Evolutionary conservation across 331 rosid genomes (phyloP).

Genomic region (Quercus lobata): DNA sequence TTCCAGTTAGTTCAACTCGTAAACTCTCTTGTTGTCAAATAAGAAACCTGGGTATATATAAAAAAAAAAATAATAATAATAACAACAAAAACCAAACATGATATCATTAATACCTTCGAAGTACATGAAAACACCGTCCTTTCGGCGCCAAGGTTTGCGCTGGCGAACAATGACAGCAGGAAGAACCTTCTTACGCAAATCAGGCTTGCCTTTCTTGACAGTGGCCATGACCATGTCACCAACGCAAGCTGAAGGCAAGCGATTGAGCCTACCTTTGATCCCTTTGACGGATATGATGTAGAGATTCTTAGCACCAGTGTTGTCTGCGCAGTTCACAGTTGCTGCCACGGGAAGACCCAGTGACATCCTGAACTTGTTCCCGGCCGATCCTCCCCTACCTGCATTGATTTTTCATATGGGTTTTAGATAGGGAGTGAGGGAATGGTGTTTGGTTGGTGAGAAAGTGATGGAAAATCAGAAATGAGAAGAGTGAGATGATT

Average conservation of each 20-base stretch:
- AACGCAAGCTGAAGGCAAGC: slow-evolving; percentile 52
- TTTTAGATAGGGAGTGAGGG: too few relatives aligned
- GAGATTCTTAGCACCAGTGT: slow-evolving; percentile 55
- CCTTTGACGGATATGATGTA: slow-evolving; percentile 59
- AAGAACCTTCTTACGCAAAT: slow-evolving; percentile 55
- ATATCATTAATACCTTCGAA: slow-evolving; percentile 29
- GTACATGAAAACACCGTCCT: slow-evolving; percentile 56
- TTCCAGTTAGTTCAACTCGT: too few relatives aligned
- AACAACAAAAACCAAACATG: neutral
- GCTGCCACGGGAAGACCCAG: slow-evolving; percentile 71
- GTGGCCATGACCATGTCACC: slow-evolving; percentile 65
- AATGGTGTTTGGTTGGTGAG: too few relatives aligned
- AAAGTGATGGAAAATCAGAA: too few relatives aligned
- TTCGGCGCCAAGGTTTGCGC: slow-evolving; percentile 65
- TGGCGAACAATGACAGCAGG: slow-evolving; percentile 57
- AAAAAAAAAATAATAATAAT: neutral
- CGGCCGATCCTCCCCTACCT: slow-evolving; percentile 62
- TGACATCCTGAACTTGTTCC: slow-evolving; percentile 62
- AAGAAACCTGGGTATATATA: neutral
- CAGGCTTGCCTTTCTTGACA: slow-evolving; percentile 62
- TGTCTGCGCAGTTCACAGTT: slow-evolving; percentile 53
- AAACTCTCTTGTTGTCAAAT: too few relatives aligned
- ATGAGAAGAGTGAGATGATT: too few relatives aligned
- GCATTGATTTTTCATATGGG: too few relatives aligned
- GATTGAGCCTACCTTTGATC: slow-evolving; percentile 50